A percentile compares a stretch with the other conserved stretches of the same genome.
Conservation (phyloP, 148 eudicot species). For the Euryodendron excelsum region DNA sequence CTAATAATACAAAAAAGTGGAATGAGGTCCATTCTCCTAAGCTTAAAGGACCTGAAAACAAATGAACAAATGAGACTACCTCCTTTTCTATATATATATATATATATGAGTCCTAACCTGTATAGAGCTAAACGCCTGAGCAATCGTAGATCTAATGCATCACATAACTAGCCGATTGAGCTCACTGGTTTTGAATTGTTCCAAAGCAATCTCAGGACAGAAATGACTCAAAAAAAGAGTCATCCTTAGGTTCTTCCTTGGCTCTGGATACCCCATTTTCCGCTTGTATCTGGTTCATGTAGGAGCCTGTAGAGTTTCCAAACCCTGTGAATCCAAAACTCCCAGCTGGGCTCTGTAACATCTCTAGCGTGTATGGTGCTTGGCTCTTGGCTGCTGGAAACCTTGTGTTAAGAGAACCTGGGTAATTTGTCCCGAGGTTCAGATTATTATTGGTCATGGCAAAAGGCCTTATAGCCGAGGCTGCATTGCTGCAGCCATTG, state of each 20-base stretch:
- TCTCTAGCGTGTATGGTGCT: constrained; percentile 51
- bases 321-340: constrained; percentile 44
- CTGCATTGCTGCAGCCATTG: constrained; percentile 24
- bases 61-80: no score
- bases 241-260: constrained; percentile 72
- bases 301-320: constrained; percentile 35
- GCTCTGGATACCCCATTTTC: constrained; percentile 19
- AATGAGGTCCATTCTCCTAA: neutral
- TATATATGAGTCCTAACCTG: neutral
- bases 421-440: constrained; percentile 9
- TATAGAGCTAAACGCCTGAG: neutral
- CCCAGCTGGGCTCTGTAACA: constrained; percentile 38
- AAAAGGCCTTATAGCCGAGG: constrained; percentile 55
- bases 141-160: neutral
- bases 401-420: no score
- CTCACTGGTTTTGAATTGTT: no score
- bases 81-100: no score
- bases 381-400: no score
- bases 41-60: neutral
- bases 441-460: constrained; percentile 20
- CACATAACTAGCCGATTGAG: neutral
- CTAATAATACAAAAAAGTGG: neutral
- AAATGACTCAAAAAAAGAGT: constrained; percentile 44
- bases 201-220: constrained; percentile 39
- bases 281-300: constrained; percentile 29